These are phyloP conservation scores for Ensete ventricosum DNA, from an alignment of 176 grass and related monocot species.

Conservation along the genomic window DNA sequence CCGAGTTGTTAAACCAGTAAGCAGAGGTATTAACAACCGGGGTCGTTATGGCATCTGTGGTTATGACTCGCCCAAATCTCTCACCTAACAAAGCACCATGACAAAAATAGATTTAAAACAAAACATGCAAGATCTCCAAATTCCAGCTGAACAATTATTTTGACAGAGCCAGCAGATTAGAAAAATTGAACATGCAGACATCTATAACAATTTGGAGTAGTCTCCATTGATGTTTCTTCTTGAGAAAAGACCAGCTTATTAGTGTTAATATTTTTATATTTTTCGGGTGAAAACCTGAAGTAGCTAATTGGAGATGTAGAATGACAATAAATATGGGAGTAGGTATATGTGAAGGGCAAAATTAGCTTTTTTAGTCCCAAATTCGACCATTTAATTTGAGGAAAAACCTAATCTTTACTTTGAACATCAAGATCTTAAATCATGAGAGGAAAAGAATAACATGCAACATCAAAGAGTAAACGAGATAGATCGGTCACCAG, in stretches of 20 bases:
- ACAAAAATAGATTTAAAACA: background rate
- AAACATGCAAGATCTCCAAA: background rate
- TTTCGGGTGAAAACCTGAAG: background rate
- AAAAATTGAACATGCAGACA: background rate
- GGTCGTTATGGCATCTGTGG: conserved; percentile 89
- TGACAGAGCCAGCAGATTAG: background rate
- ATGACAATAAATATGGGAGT: too few species aligned
- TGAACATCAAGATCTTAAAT: background rate
- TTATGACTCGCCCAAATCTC: conserved; percentile 80
- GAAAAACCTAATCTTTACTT: background rate
- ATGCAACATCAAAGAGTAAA: background rate
- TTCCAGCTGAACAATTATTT: background rate
- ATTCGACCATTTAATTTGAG: too few species aligned
- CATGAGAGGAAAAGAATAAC: conserved; percentile 8
- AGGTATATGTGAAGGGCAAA: too few species aligned
- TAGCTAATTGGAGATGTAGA: too few species aligned
- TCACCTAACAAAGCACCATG: conserved; percentile 44
- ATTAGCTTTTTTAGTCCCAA: too few species aligned
- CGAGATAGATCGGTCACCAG: conserved; percentile 31
- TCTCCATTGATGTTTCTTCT: background rate
- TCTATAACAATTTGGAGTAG: background rate
- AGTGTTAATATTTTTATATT: background rate
- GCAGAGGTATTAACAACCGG: conserved; percentile 96
- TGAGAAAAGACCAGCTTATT: background rate
- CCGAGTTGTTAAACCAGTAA: conserved; percentile 95